Conservation (phyloP, 208 protist genomes). For the Trypanosomatidae sp. region DNA sequence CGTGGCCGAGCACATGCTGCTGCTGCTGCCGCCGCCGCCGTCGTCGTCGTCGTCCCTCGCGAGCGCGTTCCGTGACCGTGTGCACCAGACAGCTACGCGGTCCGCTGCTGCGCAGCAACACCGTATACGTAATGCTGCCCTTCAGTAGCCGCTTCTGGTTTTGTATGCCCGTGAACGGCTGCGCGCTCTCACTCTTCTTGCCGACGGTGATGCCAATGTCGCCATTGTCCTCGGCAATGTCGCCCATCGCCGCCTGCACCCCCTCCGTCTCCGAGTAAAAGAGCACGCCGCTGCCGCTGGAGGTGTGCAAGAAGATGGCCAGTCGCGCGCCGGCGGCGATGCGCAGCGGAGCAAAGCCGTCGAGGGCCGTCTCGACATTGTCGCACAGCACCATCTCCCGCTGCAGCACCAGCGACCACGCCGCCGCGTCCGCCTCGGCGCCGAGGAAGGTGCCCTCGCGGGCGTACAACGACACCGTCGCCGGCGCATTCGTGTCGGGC, state of each 20-base stretch:
- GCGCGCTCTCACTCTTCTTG: conserved; percentile 65
- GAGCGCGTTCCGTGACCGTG: conserved; percentile 7
- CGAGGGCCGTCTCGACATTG: conserved; percentile 30
- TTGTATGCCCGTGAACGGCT: conserved; percentile 57
- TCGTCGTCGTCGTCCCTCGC: not conserved
- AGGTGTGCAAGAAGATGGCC: conserved; percentile 77
- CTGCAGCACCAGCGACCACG: conserved; percentile 47
- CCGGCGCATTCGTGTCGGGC: conserved; percentile 48
- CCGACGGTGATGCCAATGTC: conserved; percentile 82
- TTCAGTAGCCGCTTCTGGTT: conserved; percentile 61
- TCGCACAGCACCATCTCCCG: conserved; percentile 36
- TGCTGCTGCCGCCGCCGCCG: not conserved
- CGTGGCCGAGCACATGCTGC: too few relatives aligned
- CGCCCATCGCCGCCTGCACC: conserved; percentile 41
- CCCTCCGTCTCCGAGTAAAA: conserved; percentile 77
- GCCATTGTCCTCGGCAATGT: conserved; percentile 66
- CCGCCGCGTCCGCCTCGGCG: conserved; percentile 21
- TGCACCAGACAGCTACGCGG: conserved; percentile 54
- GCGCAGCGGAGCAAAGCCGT: conserved; percentile 57
- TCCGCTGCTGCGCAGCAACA: conserved; percentile 28
- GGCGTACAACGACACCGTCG: conserved; percentile 52
- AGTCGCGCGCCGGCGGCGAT: conserved; percentile 43
- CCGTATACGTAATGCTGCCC: conserved; percentile 71
- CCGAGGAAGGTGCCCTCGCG: conserved; percentile 65
- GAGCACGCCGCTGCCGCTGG: conserved; percentile 59